phyloP scores from a whole-genome alignment of 2,329 filamentous ascomycete genomes.

The Trichoderma gracile region DNA sequence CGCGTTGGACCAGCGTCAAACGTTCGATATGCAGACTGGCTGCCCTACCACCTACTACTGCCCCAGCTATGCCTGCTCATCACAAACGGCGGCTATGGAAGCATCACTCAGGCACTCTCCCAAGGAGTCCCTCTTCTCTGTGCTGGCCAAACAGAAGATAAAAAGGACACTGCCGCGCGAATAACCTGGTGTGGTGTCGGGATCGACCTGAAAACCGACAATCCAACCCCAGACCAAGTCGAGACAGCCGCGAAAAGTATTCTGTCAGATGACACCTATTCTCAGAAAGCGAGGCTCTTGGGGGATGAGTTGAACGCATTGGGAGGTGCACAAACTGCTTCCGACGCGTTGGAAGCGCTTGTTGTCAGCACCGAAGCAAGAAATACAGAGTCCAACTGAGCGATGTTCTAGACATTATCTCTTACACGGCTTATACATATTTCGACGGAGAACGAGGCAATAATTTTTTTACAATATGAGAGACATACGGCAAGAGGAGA shows the following conservation, averaged over 20 bases:
- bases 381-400: neutral
- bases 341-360: constrained; percentile 36
- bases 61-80: constrained; percentile 39
- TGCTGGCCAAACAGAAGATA: constrained; percentile 42
- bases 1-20: constrained; percentile 32
- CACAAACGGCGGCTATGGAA: constrained; percentile 43
- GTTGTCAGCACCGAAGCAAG: neutral
- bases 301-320: constrained; percentile 35
- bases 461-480: neutral
- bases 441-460: neutral
- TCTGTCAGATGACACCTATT: constrained; percentile 31
- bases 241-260: constrained; percentile 32
- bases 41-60: constrained; percentile 41
- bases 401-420: neutral
- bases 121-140: constrained; percentile 41
- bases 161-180: constrained; percentile 41
- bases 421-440: neutral
- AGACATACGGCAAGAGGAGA: neutral
- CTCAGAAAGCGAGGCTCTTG: constrained; percentile 31
- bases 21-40: constrained; percentile 38
- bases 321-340: constrained; percentile 34
- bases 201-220: constrained; percentile 42
- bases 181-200: constrained; percentile 37
- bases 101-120: constrained; percentile 40
- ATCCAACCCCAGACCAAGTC: constrained; percentile 34